phyloP scores from a whole-genome alignment of 768 basidiomycete species.

The Trametes elegans region DNA sequence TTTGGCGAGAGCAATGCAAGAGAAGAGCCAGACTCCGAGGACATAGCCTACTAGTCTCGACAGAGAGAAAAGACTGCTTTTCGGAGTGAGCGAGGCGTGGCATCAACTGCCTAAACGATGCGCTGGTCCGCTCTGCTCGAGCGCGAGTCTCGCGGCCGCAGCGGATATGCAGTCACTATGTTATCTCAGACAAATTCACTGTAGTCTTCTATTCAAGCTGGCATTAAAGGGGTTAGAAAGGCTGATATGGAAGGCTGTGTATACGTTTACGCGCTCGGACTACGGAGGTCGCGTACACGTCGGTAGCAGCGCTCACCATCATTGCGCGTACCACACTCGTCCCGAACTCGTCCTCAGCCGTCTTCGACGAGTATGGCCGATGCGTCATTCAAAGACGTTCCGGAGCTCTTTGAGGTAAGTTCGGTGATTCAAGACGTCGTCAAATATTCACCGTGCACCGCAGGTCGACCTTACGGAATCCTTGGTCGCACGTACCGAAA shows the following conservation, averaged over 20 bases:
- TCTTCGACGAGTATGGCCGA: slow-evolving; percentile 41
- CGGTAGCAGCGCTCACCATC: slow-evolving; percentile 2
- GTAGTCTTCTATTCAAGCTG: background rate
- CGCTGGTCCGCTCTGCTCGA: no score
- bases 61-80: background rate
- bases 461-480: slow-evolving; percentile 90
- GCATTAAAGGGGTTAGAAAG: background rate
- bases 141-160: no score
- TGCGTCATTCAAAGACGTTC: slow-evolving; percentile 87
- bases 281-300: slow-evolving; percentile 11
- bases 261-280: background rate
- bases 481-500: slow-evolving; percentile 86
- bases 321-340: background rate
- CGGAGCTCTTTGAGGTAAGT: slow-evolving; percentile 92
- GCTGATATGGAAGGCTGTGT: slow-evolving; percentile 1
- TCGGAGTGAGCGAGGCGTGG: background rate
- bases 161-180: no score
- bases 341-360: background rate
- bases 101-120: no score
- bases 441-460: slow-evolving; percentile 12
- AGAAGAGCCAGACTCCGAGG: background rate
- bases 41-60: background rate
- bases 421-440: background rate
- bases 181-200: background rate
- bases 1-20: background rate